Evolutionary conservation across 495 filamentous ascomycete species (phyloP).

Genomic region (Bacidia gigantensis): DNA sequence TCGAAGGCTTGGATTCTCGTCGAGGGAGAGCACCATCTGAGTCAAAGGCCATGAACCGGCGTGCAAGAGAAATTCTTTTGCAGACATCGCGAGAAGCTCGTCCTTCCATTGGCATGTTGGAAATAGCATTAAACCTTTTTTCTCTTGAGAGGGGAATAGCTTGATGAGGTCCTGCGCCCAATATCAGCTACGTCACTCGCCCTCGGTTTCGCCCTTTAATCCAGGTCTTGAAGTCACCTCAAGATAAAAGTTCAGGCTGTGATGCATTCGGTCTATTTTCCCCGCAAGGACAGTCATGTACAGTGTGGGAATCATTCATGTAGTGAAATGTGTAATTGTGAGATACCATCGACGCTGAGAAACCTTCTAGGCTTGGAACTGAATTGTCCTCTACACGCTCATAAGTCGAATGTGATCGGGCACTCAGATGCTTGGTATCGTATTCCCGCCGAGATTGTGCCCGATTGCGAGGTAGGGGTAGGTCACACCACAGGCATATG

Average conservation of each 20-base stretch:
- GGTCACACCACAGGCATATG: constrained; percentile 22
- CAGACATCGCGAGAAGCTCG: no score
- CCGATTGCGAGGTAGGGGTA: constrained; percentile 10
- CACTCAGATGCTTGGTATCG: constrained; percentile 11
- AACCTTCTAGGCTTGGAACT: background rate
- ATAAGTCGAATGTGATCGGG: constrained; percentile 12
- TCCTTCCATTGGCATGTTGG: no score
- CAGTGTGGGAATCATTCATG: background rate
- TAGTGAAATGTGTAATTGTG: background rate
- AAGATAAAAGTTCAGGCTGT: background rate
- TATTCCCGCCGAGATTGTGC: constrained; percentile 14
- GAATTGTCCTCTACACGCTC: constrained; percentile 2
- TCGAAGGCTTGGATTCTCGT: no score
- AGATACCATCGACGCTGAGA: background rate
- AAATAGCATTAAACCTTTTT: no score
- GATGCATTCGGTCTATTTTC: background rate
- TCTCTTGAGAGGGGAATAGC: no score
- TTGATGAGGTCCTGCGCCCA: no score
- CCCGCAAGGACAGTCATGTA: background rate
- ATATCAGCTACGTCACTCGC: no score
- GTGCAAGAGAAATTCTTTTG: no score
- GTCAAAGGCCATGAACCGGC: no score
- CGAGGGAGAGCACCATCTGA: no score
- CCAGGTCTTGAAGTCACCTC: background rate
- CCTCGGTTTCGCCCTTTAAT: background rate